Conservation (phyloP, 352 stramenopile species). For the Globisporangium lucens region DNA sequence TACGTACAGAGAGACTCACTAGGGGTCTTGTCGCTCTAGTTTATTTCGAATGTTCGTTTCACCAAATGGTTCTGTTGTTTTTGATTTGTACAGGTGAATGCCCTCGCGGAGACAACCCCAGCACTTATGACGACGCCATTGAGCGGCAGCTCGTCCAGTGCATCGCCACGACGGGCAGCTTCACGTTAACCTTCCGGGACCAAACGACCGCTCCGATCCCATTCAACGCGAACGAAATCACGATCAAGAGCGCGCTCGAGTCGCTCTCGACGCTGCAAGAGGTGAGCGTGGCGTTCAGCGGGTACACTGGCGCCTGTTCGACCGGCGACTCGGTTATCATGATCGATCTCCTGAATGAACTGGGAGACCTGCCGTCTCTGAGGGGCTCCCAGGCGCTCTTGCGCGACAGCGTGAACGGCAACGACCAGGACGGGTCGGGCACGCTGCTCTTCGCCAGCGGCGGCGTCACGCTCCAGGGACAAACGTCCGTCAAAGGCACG, state of each 20-base stretch:
- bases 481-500: constrained; percentile 57
- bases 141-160: constrained; percentile 69
- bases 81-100: constrained; percentile 41
- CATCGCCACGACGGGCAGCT: constrained; percentile 47
- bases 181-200: constrained; percentile 68
- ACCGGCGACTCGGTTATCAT: constrained; percentile 37
- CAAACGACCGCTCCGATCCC: constrained; percentile 45
- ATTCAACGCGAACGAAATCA: constrained; percentile 27
- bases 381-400: constrained; percentile 34
- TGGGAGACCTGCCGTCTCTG: constrained; percentile 53
- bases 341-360: constrained; percentile 59
- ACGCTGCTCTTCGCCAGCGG: constrained; percentile 35
- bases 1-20: constrained; percentile 19
- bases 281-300: constrained; percentile 40
- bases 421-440: constrained; percentile 56
- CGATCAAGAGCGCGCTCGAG: constrained; percentile 48
- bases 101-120: constrained; percentile 66
- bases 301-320: constrained; percentile 37
- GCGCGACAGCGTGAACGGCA: constrained; percentile 43
- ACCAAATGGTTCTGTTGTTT: neutral
- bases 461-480: constrained; percentile 30
- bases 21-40: neutral
- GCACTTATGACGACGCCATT: constrained; percentile 49
- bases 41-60: neutral
- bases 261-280: constrained; percentile 38